These are phyloP conservation scores for Dacryopinax spathularia DNA, from an alignment of 768 basidiomycete genomes.

Conservation along the genomic window DNA sequence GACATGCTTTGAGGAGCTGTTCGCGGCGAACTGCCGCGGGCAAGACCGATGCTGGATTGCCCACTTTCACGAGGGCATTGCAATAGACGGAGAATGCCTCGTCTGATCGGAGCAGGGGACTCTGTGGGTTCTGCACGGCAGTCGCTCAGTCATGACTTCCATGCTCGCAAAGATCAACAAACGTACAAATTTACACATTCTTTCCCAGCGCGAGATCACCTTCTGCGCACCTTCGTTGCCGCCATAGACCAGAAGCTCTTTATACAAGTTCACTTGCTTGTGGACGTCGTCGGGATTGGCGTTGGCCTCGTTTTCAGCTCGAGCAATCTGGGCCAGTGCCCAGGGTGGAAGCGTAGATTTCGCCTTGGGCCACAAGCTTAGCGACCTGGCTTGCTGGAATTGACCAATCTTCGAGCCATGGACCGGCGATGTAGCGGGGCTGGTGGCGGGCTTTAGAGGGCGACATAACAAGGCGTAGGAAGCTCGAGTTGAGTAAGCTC, in stretches of 20 bases:
- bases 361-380: not conserved
- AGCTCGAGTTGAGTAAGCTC: not conserved
- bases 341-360: not conserved
- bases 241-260: slow-evolving; percentile 50
- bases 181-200: slow-evolving; percentile 70
- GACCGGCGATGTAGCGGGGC: not conserved
- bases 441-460: not conserved
- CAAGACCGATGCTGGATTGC: slow-evolving; percentile 41
- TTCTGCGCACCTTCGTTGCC: slow-evolving; percentile 56
- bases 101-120: slow-evolving; percentile 55
- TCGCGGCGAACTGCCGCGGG: slow-evolving; percentile 58
- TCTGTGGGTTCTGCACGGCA: slow-evolving; percentile 41
- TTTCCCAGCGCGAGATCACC: slow-evolving; percentile 67
- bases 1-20: slow-evolving; percentile 36
- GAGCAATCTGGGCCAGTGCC: slow-evolving; percentile 5
- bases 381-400: not conserved
- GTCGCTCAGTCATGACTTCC: slow-evolving; percentile 7
- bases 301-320: slow-evolving; percentile 56
- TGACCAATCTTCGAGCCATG: not conserved
- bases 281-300: slow-evolving; percentile 51
- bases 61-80: slow-evolving; percentile 45
- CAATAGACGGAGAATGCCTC: slow-evolving; percentile 67
- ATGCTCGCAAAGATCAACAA: not conserved
- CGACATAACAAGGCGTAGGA: not conserved
- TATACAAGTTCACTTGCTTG: slow-evolving; percentile 56